Conservation (phyloP, 495 filamentous ascomycete species). For the Parathielavia appendiculata region DNA sequence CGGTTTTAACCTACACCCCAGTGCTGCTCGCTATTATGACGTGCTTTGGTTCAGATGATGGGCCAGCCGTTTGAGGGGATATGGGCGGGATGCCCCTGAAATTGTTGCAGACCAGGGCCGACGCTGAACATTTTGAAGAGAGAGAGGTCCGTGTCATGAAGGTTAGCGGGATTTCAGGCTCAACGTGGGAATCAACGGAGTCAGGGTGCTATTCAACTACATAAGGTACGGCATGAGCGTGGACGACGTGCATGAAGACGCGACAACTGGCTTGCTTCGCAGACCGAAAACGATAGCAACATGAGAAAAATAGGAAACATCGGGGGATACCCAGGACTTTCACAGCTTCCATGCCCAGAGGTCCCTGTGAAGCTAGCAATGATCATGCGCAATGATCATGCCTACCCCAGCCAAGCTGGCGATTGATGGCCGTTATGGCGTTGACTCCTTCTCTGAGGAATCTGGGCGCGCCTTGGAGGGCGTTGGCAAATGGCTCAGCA, state of each 20-base stretch:
- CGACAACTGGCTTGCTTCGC: background rate
- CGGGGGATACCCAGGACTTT: background rate
- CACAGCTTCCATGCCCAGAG: background rate
- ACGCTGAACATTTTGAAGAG: background rate
- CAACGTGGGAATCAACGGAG: background rate
- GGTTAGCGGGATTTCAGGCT: background rate
- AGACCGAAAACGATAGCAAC: background rate
- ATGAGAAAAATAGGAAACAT: background rate
- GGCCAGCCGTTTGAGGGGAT: background rate
- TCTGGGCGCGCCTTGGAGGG: slow-evolving; percentile 29
- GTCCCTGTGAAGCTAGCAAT: background rate
- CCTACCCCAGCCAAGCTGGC: slow-evolving; percentile 44
- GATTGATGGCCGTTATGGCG: slow-evolving; percentile 43
- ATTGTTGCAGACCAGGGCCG: background rate
- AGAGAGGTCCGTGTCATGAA: too few relatives aligned
- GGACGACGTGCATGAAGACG: background rate
- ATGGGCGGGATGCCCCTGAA: background rate
- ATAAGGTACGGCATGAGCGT: background rate
- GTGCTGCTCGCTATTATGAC: slow-evolving; percentile 60
- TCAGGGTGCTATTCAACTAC: background rate
- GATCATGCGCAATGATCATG: slow-evolving; percentile 10
- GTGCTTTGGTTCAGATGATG: slow-evolving; percentile 45
- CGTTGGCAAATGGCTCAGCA: slow-evolving; percentile 23
- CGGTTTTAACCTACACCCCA: slow-evolving; percentile 47
- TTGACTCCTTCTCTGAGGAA: slow-evolving; percentile 36